Evolutionary conservation across 2,329 filamentous ascomycete genomes (phyloP).

Genomic region (Allantophomopsis cytisporea): DNA sequence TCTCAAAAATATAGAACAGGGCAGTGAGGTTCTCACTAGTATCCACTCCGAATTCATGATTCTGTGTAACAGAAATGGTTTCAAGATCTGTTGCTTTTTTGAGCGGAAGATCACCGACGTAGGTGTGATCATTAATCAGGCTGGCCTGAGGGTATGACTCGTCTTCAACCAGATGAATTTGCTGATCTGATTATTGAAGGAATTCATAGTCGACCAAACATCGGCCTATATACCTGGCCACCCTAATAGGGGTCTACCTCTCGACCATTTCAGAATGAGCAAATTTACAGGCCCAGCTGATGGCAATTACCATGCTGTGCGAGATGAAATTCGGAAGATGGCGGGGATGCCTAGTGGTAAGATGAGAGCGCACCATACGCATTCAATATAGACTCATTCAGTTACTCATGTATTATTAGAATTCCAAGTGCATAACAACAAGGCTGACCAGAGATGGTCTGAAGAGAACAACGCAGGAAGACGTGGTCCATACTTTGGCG

Average conservation of each 20-base stretch:
- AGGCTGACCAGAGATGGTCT: neutral
- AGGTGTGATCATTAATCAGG: conserved; percentile 1
- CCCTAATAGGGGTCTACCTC: conserved; percentile 10
- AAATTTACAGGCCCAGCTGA: conserved; percentile 17
- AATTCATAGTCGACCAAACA: conserved; percentile 16
- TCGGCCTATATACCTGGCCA: conserved; percentile 15
- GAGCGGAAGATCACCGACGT: neutral
- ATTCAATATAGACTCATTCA: neutral
- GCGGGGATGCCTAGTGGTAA: neutral
- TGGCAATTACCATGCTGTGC: conserved; percentile 13
- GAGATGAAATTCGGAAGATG: conserved; percentile 10
- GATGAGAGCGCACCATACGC: no score
- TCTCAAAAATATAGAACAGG: neutral
- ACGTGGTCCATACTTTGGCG: no score
- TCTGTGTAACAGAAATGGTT: neutral
- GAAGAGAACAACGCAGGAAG: neutral
- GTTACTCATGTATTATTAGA: neutral
- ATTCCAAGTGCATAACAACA: neutral
- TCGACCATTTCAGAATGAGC: conserved; percentile 17
- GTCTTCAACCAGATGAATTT: neutral
- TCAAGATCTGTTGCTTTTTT: neutral
- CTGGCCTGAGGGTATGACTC: neutral
- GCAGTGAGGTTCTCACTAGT: neutral
- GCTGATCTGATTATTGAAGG: conserved; percentile 4
- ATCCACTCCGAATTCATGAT: neutral